Evolutionary conservation across 1,284 basidiomycete species (phyloP).

Genomic region (Cystobasidium pallidum): DNA sequence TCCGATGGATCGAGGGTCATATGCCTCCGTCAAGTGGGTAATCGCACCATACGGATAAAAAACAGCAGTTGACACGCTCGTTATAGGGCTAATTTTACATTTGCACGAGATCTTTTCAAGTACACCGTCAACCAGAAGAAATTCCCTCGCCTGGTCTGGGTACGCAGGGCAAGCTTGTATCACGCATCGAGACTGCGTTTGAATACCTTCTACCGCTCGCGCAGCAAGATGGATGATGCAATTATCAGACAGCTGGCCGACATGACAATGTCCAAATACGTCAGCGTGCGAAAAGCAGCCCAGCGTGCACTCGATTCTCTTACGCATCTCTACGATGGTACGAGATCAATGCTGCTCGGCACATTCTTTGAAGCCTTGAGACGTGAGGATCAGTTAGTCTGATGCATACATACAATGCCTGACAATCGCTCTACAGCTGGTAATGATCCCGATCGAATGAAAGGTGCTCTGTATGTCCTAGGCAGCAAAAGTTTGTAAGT

Average conservation of each 20-base stretch:
- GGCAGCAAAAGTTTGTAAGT: conserved; percentile 73
- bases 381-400: conserved; percentile 54
- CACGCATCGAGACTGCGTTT: conserved; percentile 68
- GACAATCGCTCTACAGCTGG: conserved; percentile 59
- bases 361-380: conserved; percentile 66
- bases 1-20: conserved; percentile 65
- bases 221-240: conserved; percentile 77
- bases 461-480: conserved; percentile 88
- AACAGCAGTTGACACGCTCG: background rate
- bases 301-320: conserved; percentile 72
- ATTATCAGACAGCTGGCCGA: conserved; percentile 78
- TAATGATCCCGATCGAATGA: conserved; percentile 89
- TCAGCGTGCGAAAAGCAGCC: conserved; percentile 71
- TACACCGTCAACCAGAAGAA: conserved; percentile 53
- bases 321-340: conserved; percentile 78
- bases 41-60: background rate
- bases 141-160: conserved; percentile 54
- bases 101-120: conserved; percentile 35
- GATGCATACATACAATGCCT: conserved; percentile 12
- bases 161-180: conserved; percentile 72
- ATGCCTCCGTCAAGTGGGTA: conserved; percentile 47
- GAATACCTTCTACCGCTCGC: conserved; percentile 76
- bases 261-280: conserved; percentile 82
- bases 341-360: conserved; percentile 63
- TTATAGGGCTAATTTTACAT: conserved; percentile 37